These are phyloP conservation scores for Hygrophorus russula DNA, from an alignment of 768 basidiomycete species.

Conservation along the genomic window DNA sequence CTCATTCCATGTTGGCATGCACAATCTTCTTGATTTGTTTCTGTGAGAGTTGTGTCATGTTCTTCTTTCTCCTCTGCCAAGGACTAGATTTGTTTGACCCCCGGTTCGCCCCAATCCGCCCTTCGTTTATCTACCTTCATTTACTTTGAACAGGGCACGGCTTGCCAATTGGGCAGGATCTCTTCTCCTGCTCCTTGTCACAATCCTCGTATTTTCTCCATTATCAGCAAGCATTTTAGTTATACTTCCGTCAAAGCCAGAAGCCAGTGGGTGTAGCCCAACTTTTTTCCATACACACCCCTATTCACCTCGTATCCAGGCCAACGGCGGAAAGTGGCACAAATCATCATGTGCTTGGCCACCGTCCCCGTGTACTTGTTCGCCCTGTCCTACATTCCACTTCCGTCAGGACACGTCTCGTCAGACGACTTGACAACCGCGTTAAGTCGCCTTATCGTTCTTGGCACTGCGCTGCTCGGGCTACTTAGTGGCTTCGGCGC, in stretches of 20 bases:
- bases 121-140: conserved; percentile 3
- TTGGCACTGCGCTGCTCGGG: conserved; percentile 75
- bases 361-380: conserved; percentile 47
- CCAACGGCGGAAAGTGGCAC: conserved; percentile 12
- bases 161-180: conserved; percentile 61
- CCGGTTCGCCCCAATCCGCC: conserved; percentile 28
- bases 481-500: conserved; percentile 73
- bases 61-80: conserved; percentile 65
- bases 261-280: conserved; percentile 14
- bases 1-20: conserved; percentile 48
- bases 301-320: conserved; percentile 15
- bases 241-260: conserved; percentile 25
- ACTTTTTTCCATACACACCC: not conserved
- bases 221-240: conserved; percentile 51
- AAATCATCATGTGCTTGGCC: conserved; percentile 30
- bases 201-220: conserved; percentile 59
- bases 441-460: conserved; percentile 54
- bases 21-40: conserved; percentile 60
- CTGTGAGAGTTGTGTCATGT: conserved; percentile 64
- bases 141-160: conserved; percentile 33
- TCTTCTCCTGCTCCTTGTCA: conserved; percentile 43
- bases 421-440: conserved; percentile 34
- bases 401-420: conserved; percentile 38
- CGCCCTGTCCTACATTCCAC: conserved; percentile 53
- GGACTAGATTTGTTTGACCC: conserved; percentile 42